These are phyloP conservation scores for Penicillium odoratum DNA, from an alignment of 495 filamentous ascomycete species.

Conservation along the genomic window DNA sequence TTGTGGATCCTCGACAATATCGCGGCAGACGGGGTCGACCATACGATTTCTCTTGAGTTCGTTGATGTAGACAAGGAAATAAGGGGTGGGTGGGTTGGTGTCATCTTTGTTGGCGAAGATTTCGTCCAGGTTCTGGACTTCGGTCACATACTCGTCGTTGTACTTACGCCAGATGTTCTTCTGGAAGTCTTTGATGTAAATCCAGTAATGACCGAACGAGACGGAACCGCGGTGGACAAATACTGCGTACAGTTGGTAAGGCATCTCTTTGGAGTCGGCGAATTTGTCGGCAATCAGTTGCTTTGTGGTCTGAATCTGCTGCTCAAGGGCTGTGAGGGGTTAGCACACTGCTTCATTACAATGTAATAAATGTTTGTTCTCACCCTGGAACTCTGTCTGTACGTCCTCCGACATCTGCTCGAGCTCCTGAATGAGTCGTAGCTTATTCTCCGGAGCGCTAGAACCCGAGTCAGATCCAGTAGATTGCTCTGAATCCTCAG, in stretches of 20 bases:
- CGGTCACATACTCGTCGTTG: slow-evolving; percentile 81
- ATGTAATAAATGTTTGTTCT: not conserved
- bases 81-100: slow-evolving; percentile 70
- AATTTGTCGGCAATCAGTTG: slow-evolving; percentile 64
- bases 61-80: slow-evolving; percentile 84
- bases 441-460: not conserved
- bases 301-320: slow-evolving; percentile 50
- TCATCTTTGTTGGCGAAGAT: slow-evolving; percentile 66
- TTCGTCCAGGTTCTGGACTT: slow-evolving; percentile 58
- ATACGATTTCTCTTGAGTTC: slow-evolving; percentile 59
- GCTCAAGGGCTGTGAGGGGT: slow-evolving; percentile 40
- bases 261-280: slow-evolving; percentile 50
- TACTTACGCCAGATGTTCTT: slow-evolving; percentile 85
- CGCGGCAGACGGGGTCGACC: slow-evolving; percentile 60
- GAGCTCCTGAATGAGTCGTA: not conserved
- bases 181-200: slow-evolving; percentile 90
- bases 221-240: slow-evolving; percentile 81
- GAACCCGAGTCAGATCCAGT: not conserved
- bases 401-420: slow-evolving; percentile 24
- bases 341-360: not conserved
- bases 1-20: slow-evolving; percentile 15
- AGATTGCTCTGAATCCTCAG: not conserved
- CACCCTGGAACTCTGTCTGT: not conserved
- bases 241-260: slow-evolving; percentile 86
- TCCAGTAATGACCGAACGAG: slow-evolving; percentile 88